Percentiles rank a stretch among this genome's conserved stretches.
These are phyloP conservation scores for Zelonia costaricensis DNA, from an alignment of 208 protist genomes.

Conservation along the genomic window DNA sequence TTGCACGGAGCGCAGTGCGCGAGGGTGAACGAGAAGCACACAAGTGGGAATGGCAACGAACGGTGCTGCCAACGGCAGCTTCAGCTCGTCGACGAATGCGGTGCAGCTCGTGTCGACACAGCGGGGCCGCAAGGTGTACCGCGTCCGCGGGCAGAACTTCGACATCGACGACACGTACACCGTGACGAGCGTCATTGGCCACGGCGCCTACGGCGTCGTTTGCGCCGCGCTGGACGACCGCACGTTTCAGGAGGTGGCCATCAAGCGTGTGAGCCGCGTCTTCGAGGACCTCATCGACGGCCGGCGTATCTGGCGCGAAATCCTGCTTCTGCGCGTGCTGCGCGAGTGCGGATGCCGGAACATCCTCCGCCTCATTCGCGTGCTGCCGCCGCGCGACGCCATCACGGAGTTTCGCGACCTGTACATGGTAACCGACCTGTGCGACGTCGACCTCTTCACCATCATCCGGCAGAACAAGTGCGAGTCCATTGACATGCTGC, in stretches of 20 bases:
- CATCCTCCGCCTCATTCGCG: slow-evolving; percentile 78
- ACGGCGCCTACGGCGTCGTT: slow-evolving; percentile 91
- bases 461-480: slow-evolving; percentile 62
- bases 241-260: slow-evolving; percentile 92
- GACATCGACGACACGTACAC: slow-evolving; percentile 91
- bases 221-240: slow-evolving; percentile 80
- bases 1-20: too few relatives aligned
- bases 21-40: background rate
- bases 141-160: slow-evolving; percentile 81
- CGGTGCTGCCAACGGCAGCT: slow-evolving; percentile 35
- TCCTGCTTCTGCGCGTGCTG: slow-evolving; percentile 93
- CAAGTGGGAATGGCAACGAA: slow-evolving; percentile 16
- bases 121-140: slow-evolving; percentile 87
- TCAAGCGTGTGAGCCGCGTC: slow-evolving; percentile 97
- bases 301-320: slow-evolving; percentile 97
- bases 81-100: slow-evolving; percentile 35
- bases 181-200: slow-evolving; percentile 78
- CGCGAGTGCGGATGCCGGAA: slow-evolving; percentile 93
- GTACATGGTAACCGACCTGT: slow-evolving; percentile 91
- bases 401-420: slow-evolving; percentile 82
- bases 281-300: slow-evolving; percentile 96
- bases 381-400: slow-evolving; percentile 69
- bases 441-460: slow-evolving; percentile 95
- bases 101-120: slow-evolving; percentile 77
- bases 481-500: slow-evolving; percentile 74